phyloP scores from a whole-genome alignment of 2,329 filamentous ascomycete genomes.

The Didymella segeticola region DNA sequence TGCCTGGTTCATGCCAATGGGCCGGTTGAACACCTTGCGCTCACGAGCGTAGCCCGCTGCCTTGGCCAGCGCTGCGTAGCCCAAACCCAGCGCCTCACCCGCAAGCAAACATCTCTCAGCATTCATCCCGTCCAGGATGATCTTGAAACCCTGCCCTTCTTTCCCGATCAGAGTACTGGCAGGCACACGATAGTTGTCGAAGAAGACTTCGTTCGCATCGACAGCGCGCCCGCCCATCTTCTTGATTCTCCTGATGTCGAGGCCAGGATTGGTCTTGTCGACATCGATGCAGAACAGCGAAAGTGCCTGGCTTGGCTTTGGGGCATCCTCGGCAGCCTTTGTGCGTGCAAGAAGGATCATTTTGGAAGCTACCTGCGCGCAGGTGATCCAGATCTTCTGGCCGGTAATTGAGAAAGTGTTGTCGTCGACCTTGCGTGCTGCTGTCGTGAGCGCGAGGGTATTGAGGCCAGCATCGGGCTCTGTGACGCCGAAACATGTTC shows the following conservation, averaged over 20 bases:
- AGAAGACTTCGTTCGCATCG: slow-evolving; percentile 88
- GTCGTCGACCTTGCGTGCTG: slow-evolving; percentile 57
- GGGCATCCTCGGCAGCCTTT: slow-evolving; percentile 69
- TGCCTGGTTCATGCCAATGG: slow-evolving; percentile 66
- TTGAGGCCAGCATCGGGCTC: slow-evolving; percentile 83
- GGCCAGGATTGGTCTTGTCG: slow-evolving; percentile 64
- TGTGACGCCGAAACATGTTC: slow-evolving; percentile 84
- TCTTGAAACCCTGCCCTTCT: slow-evolving; percentile 79
- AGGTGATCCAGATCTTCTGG: slow-evolving; percentile 91
- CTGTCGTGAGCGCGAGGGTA: slow-evolving; percentile 68
- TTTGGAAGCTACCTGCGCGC: slow-evolving; percentile 79
- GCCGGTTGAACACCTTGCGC: slow-evolving; percentile 61
- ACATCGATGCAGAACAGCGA: slow-evolving; percentile 84
- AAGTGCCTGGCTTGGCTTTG: slow-evolving; percentile 75
- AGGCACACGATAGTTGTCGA: slow-evolving; percentile 76
- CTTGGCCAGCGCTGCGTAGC: slow-evolving; percentile 67
- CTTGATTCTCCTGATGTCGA: slow-evolving; percentile 74
- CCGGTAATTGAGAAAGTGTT: slow-evolving; percentile 72
- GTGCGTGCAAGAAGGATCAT: slow-evolving; percentile 86
- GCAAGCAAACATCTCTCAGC: slow-evolving; percentile 61
- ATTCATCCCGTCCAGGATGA: slow-evolving; percentile 60
- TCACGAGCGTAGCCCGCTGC: slow-evolving; percentile 58
- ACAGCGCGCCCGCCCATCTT: slow-evolving; percentile 87
- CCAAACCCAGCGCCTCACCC: slow-evolving; percentile 79
- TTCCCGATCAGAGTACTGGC: slow-evolving; percentile 70